Conservation (phyloP, 208 protist genomes). For the Jaenimonas drosophilae region DNA sequence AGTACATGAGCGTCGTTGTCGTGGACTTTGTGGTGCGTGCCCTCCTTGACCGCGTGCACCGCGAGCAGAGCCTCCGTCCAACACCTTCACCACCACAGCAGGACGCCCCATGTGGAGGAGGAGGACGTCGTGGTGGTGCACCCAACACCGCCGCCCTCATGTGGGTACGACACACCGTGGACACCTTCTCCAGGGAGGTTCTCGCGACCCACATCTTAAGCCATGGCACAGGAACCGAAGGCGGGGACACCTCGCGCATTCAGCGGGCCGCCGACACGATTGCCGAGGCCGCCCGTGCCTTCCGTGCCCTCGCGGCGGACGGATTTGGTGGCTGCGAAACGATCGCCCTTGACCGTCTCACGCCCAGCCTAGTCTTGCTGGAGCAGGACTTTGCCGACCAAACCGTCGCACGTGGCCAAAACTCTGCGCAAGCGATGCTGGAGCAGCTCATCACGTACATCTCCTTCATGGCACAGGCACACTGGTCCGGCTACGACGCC, state of each 20-base stretch:
- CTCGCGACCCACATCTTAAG: conserved; percentile 59
- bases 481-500: conserved; percentile 14
- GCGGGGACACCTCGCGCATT: conserved; percentile 67
- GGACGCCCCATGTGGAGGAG: not conserved
- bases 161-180: conserved; percentile 62
- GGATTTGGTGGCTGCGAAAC: conserved; percentile 58
- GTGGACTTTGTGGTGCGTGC: conserved; percentile 70
- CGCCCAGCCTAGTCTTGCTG: conserved; percentile 57
- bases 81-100: conserved; percentile 7
- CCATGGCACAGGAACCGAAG: conserved; percentile 66
- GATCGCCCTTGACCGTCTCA: conserved; percentile 51
- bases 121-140: not conserved
- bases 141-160: conserved; percentile 64
- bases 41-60: conserved; percentile 37
- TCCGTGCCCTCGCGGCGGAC: conserved; percentile 30
- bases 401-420: conserved; percentile 31
- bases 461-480: conserved; percentile 18
- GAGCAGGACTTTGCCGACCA: conserved; percentile 55
- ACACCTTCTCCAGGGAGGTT: conserved; percentile 59
- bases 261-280: conserved; percentile 54
- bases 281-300: conserved; percentile 38
- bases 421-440: conserved; percentile 47
- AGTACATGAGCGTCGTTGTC: conserved; percentile 39
- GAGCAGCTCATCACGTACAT: conserved; percentile 45
- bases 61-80: conserved; percentile 55